Conservation (phyloP, 2,329 filamentous ascomycete genomes). For the Elsinoe fawcettii region DNA sequence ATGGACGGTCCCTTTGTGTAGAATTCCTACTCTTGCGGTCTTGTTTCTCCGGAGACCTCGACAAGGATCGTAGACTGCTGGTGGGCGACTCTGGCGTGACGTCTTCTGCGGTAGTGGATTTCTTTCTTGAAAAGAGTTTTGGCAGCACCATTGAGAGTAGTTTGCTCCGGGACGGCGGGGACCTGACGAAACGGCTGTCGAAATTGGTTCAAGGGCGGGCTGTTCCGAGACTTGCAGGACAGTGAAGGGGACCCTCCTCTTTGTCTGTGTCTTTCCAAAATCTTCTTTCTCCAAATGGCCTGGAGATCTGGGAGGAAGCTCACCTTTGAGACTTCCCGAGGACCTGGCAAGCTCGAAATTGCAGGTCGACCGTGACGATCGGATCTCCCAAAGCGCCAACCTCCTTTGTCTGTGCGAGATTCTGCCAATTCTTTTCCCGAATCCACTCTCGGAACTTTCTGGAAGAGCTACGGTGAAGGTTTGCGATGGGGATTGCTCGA, state of each 20-base stretch:
- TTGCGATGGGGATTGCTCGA: neutral
- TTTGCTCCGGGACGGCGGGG: constrained; percentile 3
- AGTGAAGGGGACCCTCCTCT: neutral
- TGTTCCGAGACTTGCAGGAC: constrained; percentile 13
- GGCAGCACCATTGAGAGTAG: constrained; percentile 17
- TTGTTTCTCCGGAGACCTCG: constrained; percentile 11
- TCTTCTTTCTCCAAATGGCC: neutral
- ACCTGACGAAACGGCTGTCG: constrained; percentile 3
- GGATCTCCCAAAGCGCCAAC: constrained; percentile 9
- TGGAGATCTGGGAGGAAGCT: neutral
- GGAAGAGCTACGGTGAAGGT: neutral
- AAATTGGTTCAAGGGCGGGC: constrained; percentile 13
- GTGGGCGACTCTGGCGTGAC: constrained; percentile 7
- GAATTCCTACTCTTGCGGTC: constrained; percentile 11
- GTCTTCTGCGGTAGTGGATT: constrained; percentile 18
- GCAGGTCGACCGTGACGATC: constrained; percentile 10
- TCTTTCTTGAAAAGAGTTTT: constrained; percentile 21
- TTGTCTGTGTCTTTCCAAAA: neutral
- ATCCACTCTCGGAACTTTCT: constrained; percentile 11
- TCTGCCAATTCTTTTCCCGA: constrained; percentile 7
- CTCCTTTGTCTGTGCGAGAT: constrained; percentile 10
- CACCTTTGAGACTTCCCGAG: neutral
- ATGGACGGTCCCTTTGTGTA: constrained; percentile 12
- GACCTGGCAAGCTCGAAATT: constrained; percentile 1
- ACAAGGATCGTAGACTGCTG: constrained; percentile 6